Base-by-base conservation (phyloP, 164 flowering plant genomes). In the Vitis amurensis region DNA sequence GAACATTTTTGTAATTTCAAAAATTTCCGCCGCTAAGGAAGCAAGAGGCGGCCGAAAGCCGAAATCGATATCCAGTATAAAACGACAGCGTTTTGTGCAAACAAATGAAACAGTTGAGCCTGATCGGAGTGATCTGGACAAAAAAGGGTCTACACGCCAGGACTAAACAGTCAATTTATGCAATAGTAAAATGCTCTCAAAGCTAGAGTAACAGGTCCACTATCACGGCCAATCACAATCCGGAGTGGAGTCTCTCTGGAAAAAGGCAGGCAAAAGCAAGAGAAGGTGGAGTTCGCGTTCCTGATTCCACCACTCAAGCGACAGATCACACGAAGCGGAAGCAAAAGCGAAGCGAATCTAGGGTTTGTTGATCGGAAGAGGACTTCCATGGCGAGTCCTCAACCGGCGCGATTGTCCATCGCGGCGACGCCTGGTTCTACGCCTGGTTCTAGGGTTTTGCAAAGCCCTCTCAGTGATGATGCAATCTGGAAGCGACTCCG, bases 401-500 rank as follows among this genome's bases (percentile, higher is more conserved):
- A 37, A 14, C 68, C 80, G 59, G 84, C 64, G 67, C 61, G 78
- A 55, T 64, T 70, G 12, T 61, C 74, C 61, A 53, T 57, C 55
- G 59, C 84, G 9, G 37, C 73, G 4, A 76, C 78, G 5, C 85
- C 84, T 29, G 79, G 72, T 15, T 78, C 88, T 79, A 76, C 78
- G 5, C 85, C 84, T 29, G 79, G 72, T 15, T 78, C 88, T 79
- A 85, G 90, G 86, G 84, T 79, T 82, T 76, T 79, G 74, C 74
- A 74, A 23, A 81, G 76, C 48, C 82, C 87, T 60, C 66, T 91
- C 31, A 81, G 65, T 66, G 98, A 95, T 57, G 97, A 91, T 16
- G 47, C 79, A 50, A 84, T 89, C 59, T 93, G 90, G 97, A 86
- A 70, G 77, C 86, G 90, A 1, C 91, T 93, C 19, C 81, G 77